Percentiles rank a stretch among this genome's conserved stretches.
phyloP scores from a whole-genome alignment of 2,329 filamentous ascomycete genomes.

The Venturia effusa region DNA sequence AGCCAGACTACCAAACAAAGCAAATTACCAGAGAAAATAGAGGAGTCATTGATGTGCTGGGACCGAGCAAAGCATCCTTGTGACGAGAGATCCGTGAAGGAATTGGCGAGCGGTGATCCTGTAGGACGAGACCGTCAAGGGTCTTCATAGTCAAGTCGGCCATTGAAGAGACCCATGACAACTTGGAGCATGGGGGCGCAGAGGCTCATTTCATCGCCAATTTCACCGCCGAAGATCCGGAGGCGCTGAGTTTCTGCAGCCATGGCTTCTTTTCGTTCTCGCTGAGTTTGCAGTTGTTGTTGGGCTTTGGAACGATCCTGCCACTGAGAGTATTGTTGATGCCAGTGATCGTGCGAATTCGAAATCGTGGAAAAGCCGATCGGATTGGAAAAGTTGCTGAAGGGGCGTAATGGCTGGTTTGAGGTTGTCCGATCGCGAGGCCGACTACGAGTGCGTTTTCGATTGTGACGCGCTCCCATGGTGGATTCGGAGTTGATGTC shows the following conservation, averaged over 20 bases:
- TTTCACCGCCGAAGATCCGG: conserved; percentile 33
- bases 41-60: too few species aligned
- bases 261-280: conserved; percentile 7
- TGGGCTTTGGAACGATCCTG: conserved; percentile 22
- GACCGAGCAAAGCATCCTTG: not conserved
- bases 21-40: too few species aligned
- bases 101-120: not conserved
- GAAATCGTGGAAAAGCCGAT: conserved; percentile 22
- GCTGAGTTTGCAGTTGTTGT: conserved; percentile 9
- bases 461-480: conserved; percentile 34
- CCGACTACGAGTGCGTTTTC: conserved; percentile 32
- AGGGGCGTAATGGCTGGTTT: conserved; percentile 16
- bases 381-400: conserved; percentile 15
- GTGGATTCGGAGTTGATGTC: not conserved
- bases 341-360: conserved; percentile 22
- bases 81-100: not conserved
- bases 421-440: conserved; percentile 27
- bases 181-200: conserved; percentile 36
- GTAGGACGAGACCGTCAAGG: conserved; percentile 17
- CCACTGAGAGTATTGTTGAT: conserved; percentile 27
- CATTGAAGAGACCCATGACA: conserved; percentile 34
- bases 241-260: conserved; percentile 14
- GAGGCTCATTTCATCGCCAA: conserved; percentile 30
- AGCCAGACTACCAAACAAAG: too few species aligned
- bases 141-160: conserved; percentile 33